Evolutionary conservation across 2,329 filamentous ascomycete species (phyloP).

Genomic region (Fusarium aywerte): DNA sequence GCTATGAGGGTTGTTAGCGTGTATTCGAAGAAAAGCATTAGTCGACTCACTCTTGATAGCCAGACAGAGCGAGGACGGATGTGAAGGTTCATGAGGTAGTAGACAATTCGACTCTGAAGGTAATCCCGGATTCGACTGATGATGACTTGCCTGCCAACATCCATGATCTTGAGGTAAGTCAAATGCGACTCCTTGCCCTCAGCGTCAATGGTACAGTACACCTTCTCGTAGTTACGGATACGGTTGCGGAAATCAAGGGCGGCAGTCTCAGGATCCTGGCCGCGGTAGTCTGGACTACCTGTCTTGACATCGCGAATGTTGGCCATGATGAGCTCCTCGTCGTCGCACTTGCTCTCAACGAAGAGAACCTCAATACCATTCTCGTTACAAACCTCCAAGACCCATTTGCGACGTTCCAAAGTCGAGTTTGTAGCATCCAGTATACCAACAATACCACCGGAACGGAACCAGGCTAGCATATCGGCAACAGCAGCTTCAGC

Average conservation of each 20-base stretch:
- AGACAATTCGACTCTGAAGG: conserved; percentile 93
- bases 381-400: conserved; percentile 79
- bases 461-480: conserved; percentile 92
- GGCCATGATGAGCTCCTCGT: conserved; percentile 95
- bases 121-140: conserved; percentile 99
- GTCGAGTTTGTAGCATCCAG: conserved; percentile 98
- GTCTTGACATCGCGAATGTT: conserved; percentile 99
- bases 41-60: conserved; percentile 81
- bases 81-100: conserved; percentile 98
- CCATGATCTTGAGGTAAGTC: conserved; percentile 97
- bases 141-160: conserved; percentile 94
- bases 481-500: conserved; percentile 92
- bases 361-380: conserved; percentile 91
- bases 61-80: conserved; percentile 97
- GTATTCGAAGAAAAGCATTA: neutral
- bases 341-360: conserved; percentile 96
- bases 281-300: conserved; percentile 92
- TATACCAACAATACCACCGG: conserved; percentile 87
- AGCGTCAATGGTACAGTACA: conserved; percentile 92
- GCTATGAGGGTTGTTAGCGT: conserved; percentile 60
- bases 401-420: conserved; percentile 89
- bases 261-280: conserved; percentile 91
- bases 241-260: conserved; percentile 92
- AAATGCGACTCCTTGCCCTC: conserved; percentile 81
- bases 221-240: conserved; percentile 96